Percentiles rank a stretch among this genome's conserved stretches.
phyloP scores from a whole-genome alignment of 1,139 yeast genomes.

The Yamadazyma friedrichii region DNA sequence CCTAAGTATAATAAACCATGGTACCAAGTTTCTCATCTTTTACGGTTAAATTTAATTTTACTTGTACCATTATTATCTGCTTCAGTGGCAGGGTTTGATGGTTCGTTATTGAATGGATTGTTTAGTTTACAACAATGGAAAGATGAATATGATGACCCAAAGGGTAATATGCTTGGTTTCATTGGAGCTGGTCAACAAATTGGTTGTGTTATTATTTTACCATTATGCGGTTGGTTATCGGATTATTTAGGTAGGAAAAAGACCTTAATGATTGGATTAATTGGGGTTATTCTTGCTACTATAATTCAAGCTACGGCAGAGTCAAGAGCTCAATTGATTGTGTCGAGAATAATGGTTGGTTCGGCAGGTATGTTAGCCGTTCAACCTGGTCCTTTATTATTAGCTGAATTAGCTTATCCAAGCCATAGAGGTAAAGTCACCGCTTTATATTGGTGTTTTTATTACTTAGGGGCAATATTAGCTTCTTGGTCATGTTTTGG shows the following conservation, averaged over 20 bases:
- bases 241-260: conserved; percentile 53
- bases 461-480: conserved; percentile 58
- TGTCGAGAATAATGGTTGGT: conserved; percentile 56
- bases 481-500: conserved; percentile 58
- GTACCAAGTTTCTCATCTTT: conserved; percentile 13
- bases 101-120: conserved; percentile 19
- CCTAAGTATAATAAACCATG: conserved; percentile 16
- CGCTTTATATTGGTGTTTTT: conserved; percentile 55
- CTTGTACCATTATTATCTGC: conserved; percentile 15
- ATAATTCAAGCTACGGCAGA: conserved; percentile 51
- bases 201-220: conserved; percentile 20
- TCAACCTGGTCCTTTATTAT: conserved; percentile 58
- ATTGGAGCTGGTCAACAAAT: conserved; percentile 20
- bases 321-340: conserved; percentile 44
- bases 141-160: conserved; percentile 15
- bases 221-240: conserved; percentile 28
- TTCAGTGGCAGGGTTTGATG: conserved; percentile 22
- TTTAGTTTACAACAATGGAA: conserved; percentile 18
- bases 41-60: conserved; percentile 13
- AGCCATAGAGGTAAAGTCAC: conserved; percentile 57
- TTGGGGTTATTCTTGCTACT: conserved; percentile 58
- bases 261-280: conserved; percentile 51
- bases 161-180: conserved; percentile 21
- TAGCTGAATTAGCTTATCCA: conserved; percentile 61
- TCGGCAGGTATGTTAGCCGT: conserved; percentile 62